Base-by-base conservation (phyloP, 2,329 filamentous ascomycete genomes). In the Metarhizium humberi region DNA sequence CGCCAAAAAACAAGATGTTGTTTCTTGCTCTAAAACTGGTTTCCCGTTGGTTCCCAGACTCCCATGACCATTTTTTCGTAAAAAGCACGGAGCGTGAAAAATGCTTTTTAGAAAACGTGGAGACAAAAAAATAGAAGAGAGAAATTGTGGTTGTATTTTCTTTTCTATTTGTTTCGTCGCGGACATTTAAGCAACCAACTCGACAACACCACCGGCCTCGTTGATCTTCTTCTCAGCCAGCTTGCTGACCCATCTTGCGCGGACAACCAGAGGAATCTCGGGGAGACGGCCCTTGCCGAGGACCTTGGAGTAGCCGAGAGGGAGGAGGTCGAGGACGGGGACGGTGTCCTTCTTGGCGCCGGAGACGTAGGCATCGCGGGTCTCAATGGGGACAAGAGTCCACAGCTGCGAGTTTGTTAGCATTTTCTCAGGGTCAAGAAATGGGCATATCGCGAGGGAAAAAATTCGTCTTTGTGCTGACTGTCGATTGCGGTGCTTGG, bases 211-310 rank as follows among this genome's bases (percentile, higher is more conserved):
- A 76, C 94, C 94, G 70, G 92, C 92, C 77, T 94, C 90, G 75
- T 89, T 95, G 79, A 99, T 96, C 88, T 99, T 99, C 81, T 90
- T 83, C 87, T 99, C 94, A 66, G 94, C 94, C 75, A 96, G 86
- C 75, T 88, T 88, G 83, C 86, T 91, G 78, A 99, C 89, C 82
- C 91, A 97, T 75, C 94, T 83, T 67, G 94, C 92, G 73, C 90
- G 90, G 66, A 99, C 92, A 70, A 99, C 90, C 69, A 99, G 77
- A 66, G 94, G 94, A 70, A 97, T 84, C 72, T 92, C 81, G 71
- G 94, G 92, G 70, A 97, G 81, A 72, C 92, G 87, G 77, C 94
- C 94, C 86, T 99, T 99, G 75, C 94, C 95, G 73, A 99, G 88
- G 66, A 99, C 86, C 83, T 99, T 99, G 73, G 91, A 89, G 86